Evolutionary conservation across 1,284 basidiomycete species (phyloP), one percentile per base, ranked within the genome.

Genomic region (Malassezia dermatis): DNA sequence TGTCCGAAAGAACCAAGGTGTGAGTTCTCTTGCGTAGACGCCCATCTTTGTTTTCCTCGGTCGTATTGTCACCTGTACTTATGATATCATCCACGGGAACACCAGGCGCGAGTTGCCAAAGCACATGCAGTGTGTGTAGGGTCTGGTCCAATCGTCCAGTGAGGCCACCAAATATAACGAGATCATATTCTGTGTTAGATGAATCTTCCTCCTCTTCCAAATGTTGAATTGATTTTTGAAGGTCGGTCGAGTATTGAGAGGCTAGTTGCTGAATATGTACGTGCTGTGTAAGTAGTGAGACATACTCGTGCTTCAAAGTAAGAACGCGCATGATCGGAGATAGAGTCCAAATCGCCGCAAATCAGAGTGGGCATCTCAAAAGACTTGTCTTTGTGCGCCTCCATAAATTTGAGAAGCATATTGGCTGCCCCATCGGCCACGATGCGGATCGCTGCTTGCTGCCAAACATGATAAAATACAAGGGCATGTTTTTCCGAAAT

Each of bases 381-480:
- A 24, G n/a, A 28, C 10, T 13, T 44, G 13, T 31, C 61, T 5
- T 65, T 67, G 23, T 66, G 63, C 41, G 47, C 48, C 8, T 56
- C 85, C 73, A 17, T 78, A 66, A 30, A 27, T 67, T 91, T 88
- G 63, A 83, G 81, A 28, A 95, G 77, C 23, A 87, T 80, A 75
- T 96, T 96, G 2, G 88, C 88, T 39, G 89, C 91, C 23, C 91
- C 91, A 69, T 95, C 91, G 0, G 91, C 91, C 72, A 89, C 95
- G 27, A 77, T 66, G 19, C 76, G 56, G 11, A 66, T 19, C 8
- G 41, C 51, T 2, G 71, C 73, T 64, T 53, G n/a, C 12, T 19
- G 23, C 59, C 59, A 61, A 1, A 61, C 28, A 0, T 13, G 24
- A 15, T 41, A 8, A 23, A 61, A 58, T 4, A 41, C 27, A 0